Evolutionary conservation across 2,329 filamentous ascomycete species (phyloP).

Genomic region (Dothiorella sarmentorum): DNA sequence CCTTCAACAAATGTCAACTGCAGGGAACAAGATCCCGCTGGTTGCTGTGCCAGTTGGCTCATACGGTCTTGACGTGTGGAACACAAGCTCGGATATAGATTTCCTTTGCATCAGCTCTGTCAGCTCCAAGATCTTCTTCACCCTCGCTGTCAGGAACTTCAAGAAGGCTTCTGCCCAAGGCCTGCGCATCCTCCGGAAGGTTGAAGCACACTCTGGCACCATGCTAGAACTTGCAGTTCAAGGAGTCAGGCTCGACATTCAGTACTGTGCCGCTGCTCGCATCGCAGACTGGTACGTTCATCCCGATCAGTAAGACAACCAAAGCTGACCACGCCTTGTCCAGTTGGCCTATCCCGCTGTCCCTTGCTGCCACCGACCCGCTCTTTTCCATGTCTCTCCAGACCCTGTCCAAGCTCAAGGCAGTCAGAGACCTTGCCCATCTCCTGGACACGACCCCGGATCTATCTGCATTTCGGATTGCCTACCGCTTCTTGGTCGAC

Average conservation of each 20-base stretch:
- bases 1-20: constrained; percentile 36
- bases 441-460: constrained; percentile 60
- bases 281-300: constrained; percentile 49
- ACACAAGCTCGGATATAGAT: constrained; percentile 59
- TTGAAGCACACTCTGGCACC: constrained; percentile 57
- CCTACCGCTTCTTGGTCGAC: constrained; percentile 58
- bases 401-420: constrained; percentile 61
- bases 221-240: constrained; percentile 63
- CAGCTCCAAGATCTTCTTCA: constrained; percentile 59
- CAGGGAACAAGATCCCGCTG: constrained; percentile 35
- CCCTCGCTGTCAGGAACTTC: constrained; percentile 55
- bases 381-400: constrained; percentile 55
- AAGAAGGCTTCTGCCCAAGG: constrained; percentile 44
- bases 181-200: constrained; percentile 54
- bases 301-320: no score
- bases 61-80: constrained; percentile 62
- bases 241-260: constrained; percentile 60
- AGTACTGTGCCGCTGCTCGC: constrained; percentile 60
- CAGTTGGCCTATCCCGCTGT: constrained; percentile 39
- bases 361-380: constrained; percentile 49
- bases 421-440: constrained; percentile 60
- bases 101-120: constrained; percentile 63
- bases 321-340: background rate
- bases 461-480: constrained; percentile 54
- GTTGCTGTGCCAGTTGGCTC: constrained; percentile 63